A percentile compares a stretch with the other conserved stretches of the same genome.
These are phyloP conservation scores for Cokeromyces recurvatus DNA, from an alignment of 371 early-diverging fungal species.

Conservation along the genomic window DNA sequence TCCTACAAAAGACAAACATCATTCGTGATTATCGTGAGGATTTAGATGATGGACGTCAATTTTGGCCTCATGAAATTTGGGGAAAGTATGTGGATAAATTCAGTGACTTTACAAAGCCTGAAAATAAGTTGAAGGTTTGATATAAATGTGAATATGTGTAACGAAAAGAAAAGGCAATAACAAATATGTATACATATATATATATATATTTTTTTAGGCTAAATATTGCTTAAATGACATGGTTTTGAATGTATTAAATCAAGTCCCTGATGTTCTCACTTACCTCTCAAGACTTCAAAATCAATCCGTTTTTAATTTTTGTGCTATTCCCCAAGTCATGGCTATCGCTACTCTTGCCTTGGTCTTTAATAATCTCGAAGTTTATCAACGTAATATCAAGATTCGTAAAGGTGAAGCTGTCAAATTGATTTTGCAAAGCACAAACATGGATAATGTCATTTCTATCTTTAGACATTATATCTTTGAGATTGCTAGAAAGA, in stretches of 20 bases:
- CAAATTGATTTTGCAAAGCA: conserved; percentile 61
- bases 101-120: conserved; percentile 56
- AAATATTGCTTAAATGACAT: conserved; percentile 79
- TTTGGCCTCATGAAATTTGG: conserved; percentile 96
- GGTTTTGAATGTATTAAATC: conserved; percentile 80
- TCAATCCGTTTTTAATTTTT: conserved; percentile 84
- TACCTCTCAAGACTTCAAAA: conserved; percentile 78
- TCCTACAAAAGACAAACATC: conserved; percentile 95
- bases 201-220: conserved; percentile 34
- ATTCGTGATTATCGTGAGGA: conserved; percentile 93
- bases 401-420: conserved; percentile 94
- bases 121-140: conserved; percentile 52
- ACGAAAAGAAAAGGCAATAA: no score
- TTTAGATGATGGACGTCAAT: conserved; percentile 79
- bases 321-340: conserved; percentile 98
- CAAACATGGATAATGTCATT: conserved; percentile 56
- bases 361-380: conserved; percentile 79
- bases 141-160: background rate
- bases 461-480: conserved; percentile 66
- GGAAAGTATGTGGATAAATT: conserved; percentile 59
- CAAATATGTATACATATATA: no score
- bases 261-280: conserved; percentile 82
- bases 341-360: conserved; percentile 90
- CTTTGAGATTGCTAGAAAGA: conserved; percentile 61
- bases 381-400: conserved; percentile 82